Evolutionary conservation across 129 eudicot species (phyloP), one percentile per base, ranked within the genome.

Genomic region (Centaurea solstitialis): DNA sequence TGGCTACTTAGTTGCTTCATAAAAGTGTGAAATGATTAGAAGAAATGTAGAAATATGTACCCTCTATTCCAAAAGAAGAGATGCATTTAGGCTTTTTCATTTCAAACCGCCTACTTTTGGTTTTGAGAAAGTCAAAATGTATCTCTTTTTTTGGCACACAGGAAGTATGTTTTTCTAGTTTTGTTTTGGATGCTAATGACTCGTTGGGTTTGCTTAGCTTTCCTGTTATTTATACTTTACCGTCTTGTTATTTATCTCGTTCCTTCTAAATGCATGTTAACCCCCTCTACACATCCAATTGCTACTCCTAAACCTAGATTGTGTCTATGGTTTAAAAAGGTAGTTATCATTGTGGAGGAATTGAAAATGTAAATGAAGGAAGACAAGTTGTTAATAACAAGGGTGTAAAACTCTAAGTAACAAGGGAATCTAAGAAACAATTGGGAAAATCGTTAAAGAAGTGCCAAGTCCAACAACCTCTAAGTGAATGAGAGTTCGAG

Each of bases 311-410:
- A 57, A 57, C 18, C 65, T n/a, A 57, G 22, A 17, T 57, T 57
- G 22, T 57, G 17, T 57, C 45, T n/a, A 75, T 57, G 21, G 78
- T 65, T 47, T 17, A 23, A 50, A 6, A 18, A 24, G 67, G 67
- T 47, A 40, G 43, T 28, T 17, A 24, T 74, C 22, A 15, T 50
- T 4, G 45, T 26, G 47, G 69, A 59, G 9, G 80, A 9, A 17
- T 57, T 37, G 71, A 20, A 62, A 62, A 9, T 76, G 72, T 76
- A 76, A 76, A 76, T 38, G 38, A 13, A 35, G 40, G 57, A 37
- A 62, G 65, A 37, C 12, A 61, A 61, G 47, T 8, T 75, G 50
- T 59, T 76, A 50, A 57, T 5, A 17, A 15, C 62, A 53, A 53
- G 62, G 62, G 62, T 53, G 62, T 53, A 53, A 53, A 50, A 53